phyloP scores from a whole-genome alignment of 2,329 filamentous ascomycete genomes.

The Falciphora oryzae region DNA sequence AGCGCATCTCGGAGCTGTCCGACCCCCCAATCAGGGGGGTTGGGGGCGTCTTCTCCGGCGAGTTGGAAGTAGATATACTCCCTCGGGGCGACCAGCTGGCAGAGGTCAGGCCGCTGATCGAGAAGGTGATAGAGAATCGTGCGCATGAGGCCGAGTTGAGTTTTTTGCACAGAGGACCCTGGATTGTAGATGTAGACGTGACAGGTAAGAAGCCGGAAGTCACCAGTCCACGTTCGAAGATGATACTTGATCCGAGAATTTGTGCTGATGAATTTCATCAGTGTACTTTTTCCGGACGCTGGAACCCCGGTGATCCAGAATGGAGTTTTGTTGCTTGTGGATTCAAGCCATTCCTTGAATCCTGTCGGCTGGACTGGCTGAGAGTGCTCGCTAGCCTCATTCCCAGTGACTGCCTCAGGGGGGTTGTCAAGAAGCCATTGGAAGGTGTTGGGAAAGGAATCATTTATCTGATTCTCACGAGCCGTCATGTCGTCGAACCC shows the following conservation, averaged over 20 bases:
- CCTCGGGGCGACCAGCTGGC: not conserved
- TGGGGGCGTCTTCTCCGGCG: not conserved
- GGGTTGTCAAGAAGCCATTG: too few relatives aligned
- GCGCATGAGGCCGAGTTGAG: not conserved
- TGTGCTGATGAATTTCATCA: constrained; percentile 7
- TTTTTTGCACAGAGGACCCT: constrained; percentile 1
- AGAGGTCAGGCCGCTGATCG: too few relatives aligned
- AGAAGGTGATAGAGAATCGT: constrained; percentile 2
- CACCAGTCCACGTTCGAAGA: not conserved
- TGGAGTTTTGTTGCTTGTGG: constrained; percentile 2
- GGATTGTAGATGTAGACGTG: constrained; percentile 4
- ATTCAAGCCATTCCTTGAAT: constrained; percentile 4
- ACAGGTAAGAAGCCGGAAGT: not conserved
- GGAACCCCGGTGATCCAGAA: constrained; percentile 5
- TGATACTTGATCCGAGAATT: not conserved
- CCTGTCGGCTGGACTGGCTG: not conserved
- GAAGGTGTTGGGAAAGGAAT: constrained; percentile 1
- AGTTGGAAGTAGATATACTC: constrained; percentile 2
- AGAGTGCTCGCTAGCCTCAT: not conserved
- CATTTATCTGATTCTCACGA: not conserved
- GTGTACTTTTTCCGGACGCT: constrained; percentile 4
- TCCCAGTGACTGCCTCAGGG: too few relatives aligned
- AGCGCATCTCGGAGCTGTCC: not conserved
- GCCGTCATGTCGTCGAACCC: not conserved
- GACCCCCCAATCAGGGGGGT: not conserved